Percentiles rank a stretch among this genome's conserved stretches.
Conservation (phyloP, 208 protist genomes). For the Porcisia deanei region DNA sequence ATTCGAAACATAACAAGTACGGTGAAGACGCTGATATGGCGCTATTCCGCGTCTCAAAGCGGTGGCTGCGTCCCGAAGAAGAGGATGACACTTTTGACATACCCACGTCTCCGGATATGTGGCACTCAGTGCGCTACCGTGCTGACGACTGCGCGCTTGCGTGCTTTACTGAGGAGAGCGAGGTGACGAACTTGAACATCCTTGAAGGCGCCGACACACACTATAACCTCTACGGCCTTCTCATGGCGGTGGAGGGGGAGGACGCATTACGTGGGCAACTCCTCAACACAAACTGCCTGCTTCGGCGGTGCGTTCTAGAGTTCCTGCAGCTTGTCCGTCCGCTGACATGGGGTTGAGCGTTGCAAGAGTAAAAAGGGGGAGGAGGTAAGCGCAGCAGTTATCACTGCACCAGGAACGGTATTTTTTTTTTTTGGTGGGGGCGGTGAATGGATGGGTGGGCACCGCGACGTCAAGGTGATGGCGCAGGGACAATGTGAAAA, state of each 20-base stretch:
- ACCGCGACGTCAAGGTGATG: too few relatives aligned
- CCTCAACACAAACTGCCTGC: conserved; percentile 79
- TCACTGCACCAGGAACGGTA: neutral
- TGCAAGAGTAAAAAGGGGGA: neutral
- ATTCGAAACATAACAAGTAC: conserved; percentile 80
- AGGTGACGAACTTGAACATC: conserved; percentile 57
- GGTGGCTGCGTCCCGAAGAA: conserved; percentile 31
- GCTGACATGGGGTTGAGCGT: conserved; percentile 77
- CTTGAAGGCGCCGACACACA: conserved; percentile 69
- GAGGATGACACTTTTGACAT: conserved; percentile 51
- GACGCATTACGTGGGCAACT: conserved; percentile 57
- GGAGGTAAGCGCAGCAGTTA: neutral
- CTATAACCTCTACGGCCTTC: conserved; percentile 79
- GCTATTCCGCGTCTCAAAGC: conserved; percentile 86
- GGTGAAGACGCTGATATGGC: conserved; percentile 89
- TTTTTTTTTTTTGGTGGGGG: too few relatives aligned
- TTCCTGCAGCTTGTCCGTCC: conserved; percentile 80
- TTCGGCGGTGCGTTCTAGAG: conserved; percentile 79
- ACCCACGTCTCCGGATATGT: conserved; percentile 35
- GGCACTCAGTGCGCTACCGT: conserved; percentile 82
- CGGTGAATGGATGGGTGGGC: too few relatives aligned
- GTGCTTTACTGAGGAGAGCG: conserved; percentile 57
- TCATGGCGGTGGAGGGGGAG: conserved; percentile 53
- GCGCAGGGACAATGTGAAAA: too few relatives aligned
- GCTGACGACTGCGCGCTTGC: conserved; percentile 63